Base-by-base conservation (phyloP, 108 stramenopile species). In the Nannochloropsis granulata region DNA sequence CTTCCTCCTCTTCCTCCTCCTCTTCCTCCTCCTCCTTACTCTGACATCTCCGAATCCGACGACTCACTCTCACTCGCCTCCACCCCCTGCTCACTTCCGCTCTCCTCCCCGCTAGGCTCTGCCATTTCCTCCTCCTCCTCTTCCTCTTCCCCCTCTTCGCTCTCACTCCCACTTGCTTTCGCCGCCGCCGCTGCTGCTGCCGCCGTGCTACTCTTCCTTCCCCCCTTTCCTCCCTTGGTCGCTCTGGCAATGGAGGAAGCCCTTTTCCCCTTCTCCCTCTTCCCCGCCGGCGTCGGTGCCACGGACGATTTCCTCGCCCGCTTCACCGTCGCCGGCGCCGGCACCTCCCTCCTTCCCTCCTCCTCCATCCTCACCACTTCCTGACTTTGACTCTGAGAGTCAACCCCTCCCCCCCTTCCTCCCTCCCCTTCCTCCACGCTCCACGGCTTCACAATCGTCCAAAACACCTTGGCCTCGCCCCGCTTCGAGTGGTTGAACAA, bases 401-500 rank as follows among this genome's bases (percentile, higher is more conserved):
- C 34, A 5, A 5, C 34, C 34, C 34, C 34, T n/a, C 56, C 56
- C 21, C 56, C 56, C 56, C 21, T n/a, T n/a, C 56, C 56, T 16
- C 56, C 56, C 56, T 71, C 56, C 56, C n/a, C 56, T n/a, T 71
- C 56, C 56, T 71, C 56, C 56, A n/a, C 56, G 56, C 56, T 71
- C 56, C 56, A 16, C 0, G 85, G 82, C 45, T 89, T 92, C 71
- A 98, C 93, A 84, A 98, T 95, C 12, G 93, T 94, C 95, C 95
- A 98, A 79, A 93, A 96, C 85, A 98, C 88, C 44, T 89, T 83
- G 78, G 92, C 93, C 81, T 92, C 86, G 13, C 88, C 91, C 14
- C 85, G 89, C 82, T 85, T 90, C 25, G 93, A 93, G 87, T 96
- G 97, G 90, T 98, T 98, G 84, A 95, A 90, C 26, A 97, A 89